These are phyloP conservation scores for Ogataea philodendri DNA, from an alignment of 805 yeast genomes.

Conservation along the genomic window DNA sequence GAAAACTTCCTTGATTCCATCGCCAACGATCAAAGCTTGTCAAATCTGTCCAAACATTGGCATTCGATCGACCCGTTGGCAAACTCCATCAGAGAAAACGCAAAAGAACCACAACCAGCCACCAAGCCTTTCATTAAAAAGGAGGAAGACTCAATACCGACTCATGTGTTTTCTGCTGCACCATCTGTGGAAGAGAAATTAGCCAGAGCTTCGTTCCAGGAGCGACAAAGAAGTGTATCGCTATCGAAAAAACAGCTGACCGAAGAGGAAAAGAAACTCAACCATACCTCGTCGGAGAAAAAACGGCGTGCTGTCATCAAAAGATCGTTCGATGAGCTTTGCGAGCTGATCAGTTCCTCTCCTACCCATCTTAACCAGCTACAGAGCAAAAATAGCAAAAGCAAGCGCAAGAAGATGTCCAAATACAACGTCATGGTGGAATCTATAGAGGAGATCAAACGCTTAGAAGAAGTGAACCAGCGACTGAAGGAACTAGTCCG, in stretches of 20 bases:
- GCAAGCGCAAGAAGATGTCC: constrained; percentile 27
- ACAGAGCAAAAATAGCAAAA: constrained; percentile 10
- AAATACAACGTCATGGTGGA: constrained; percentile 31
- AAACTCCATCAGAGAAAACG: neutral
- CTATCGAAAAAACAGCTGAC: constrained; percentile 21
- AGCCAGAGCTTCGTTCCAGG: constrained; percentile 5
- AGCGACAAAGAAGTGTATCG: constrained; percentile 1
- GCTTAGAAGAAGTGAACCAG: constrained; percentile 23
- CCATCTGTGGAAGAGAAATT: constrained; percentile 7
- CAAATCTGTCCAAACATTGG: constrained; percentile 33
- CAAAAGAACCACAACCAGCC: neutral
- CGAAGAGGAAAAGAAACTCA: constrained; percentile 35
- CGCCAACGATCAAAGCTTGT: constrained; percentile 33
- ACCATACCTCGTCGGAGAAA: constrained; percentile 42
- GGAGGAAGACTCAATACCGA: too few relatives aligned
- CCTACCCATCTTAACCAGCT: constrained; percentile 12
- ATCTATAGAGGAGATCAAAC: constrained; percentile 32
- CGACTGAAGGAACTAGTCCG: constrained; percentile 14
- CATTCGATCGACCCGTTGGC: constrained; percentile 33
- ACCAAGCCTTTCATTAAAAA: neutral
- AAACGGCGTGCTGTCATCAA: constrained; percentile 38
- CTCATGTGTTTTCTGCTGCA: too few relatives aligned
- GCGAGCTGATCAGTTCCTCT: constrained; percentile 26
- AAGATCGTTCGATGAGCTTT: constrained; percentile 37
- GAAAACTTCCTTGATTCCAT: constrained; percentile 38